Evolutionary conservation across 75 land plant species (phyloP).

Genomic region (Larix kaempferi): DNA sequence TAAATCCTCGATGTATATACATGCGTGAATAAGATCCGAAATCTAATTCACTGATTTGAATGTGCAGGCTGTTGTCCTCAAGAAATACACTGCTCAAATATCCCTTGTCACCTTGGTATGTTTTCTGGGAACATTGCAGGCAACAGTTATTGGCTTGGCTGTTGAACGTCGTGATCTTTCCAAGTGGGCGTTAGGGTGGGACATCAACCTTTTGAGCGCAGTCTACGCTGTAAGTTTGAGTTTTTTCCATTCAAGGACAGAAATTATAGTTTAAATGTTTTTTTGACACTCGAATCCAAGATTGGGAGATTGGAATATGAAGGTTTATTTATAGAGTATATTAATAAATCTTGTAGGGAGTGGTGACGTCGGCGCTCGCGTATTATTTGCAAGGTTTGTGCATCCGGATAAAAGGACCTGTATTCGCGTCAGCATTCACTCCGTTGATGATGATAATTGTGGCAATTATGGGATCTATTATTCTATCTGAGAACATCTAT

Average conservation of each 20-base stretch:
- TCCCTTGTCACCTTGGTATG: conserved; percentile 49
- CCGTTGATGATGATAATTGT: conserved; percentile 67
- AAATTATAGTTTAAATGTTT: too few species aligned
- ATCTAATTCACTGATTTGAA: neutral
- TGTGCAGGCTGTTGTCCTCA: conserved; percentile 32
- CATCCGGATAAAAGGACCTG: conserved; percentile 56
- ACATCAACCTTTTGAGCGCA: conserved; percentile 56
- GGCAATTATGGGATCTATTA: conserved; percentile 64
- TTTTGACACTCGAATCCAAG: too few species aligned
- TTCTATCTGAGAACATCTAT: conserved; percentile 52
- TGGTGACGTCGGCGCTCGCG: conserved; percentile 54
- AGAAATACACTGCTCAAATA: conserved; percentile 33
- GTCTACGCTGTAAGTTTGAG: conserved; percentile 37
- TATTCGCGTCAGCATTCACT: conserved; percentile 62
- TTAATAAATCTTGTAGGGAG: conserved; percentile 28
- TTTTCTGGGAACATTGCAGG: conserved; percentile 49
- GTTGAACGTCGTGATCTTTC: conserved; percentile 33
- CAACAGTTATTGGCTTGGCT: conserved; percentile 43
- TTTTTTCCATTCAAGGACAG: neutral
- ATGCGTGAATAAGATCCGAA: too few species aligned
- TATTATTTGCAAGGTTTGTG: conserved; percentile 65
- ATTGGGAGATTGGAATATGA: too few species aligned
- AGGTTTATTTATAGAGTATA: neutral
- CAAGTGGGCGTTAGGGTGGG: conserved; percentile 48
- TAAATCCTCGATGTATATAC: too few species aligned